These are phyloP conservation scores for Arthrinium phaeospermum DNA, from an alignment of 2,329 filamentous ascomycete genomes.

Conservation along the genomic window DNA sequence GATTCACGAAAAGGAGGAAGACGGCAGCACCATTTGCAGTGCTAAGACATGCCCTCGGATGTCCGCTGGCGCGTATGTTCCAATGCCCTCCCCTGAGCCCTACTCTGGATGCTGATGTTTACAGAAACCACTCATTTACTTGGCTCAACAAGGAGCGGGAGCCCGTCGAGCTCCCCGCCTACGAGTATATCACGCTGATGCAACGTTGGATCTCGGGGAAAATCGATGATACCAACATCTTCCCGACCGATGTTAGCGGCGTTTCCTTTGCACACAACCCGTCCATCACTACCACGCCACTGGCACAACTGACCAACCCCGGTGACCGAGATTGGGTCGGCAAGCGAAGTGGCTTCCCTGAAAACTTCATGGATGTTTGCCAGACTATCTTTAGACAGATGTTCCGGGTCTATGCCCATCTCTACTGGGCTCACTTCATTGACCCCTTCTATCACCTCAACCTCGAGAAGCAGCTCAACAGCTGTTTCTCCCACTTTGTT, in stretches of 20 bases:
- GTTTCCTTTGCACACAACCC: slow-evolving; percentile 71
- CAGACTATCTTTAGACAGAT: slow-evolving; percentile 96
- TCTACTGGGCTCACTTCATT: slow-evolving; percentile 95
- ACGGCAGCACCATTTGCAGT: slow-evolving; percentile 82
- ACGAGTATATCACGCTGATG: slow-evolving; percentile 93
- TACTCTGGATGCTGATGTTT: slow-evolving; percentile 23
- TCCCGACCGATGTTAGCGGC: slow-evolving; percentile 82
- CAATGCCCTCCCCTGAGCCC: not conserved
- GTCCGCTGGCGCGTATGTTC: slow-evolving; percentile 87
- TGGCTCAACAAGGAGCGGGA: slow-evolving; percentile 90
- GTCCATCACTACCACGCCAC: slow-evolving; percentile 60
- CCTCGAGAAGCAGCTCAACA: slow-evolving; percentile 81
- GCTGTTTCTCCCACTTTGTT: slow-evolving; percentile 85
- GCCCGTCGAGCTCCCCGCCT: slow-evolving; percentile 89
- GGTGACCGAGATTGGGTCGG: slow-evolving; percentile 80
- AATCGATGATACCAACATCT: slow-evolving; percentile 86
- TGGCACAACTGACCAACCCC: slow-evolving; percentile 66
- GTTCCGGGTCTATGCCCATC: slow-evolving; percentile 97
- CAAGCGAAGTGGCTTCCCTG: slow-evolving; percentile 90
- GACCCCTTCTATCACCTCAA: slow-evolving; percentile 86
- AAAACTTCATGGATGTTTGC: slow-evolving; percentile 87
- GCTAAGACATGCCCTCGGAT: slow-evolving; percentile 84
- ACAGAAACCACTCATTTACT: slow-evolving; percentile 89
- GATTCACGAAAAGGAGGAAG: slow-evolving; percentile 83
- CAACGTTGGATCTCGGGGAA: slow-evolving; percentile 98